A percentile compares a stretch with the other conserved stretches of the same genome.
These are phyloP conservation scores for Boletus patriciae DNA, from an alignment of 768 basidiomycete species.

Conservation along the genomic window DNA sequence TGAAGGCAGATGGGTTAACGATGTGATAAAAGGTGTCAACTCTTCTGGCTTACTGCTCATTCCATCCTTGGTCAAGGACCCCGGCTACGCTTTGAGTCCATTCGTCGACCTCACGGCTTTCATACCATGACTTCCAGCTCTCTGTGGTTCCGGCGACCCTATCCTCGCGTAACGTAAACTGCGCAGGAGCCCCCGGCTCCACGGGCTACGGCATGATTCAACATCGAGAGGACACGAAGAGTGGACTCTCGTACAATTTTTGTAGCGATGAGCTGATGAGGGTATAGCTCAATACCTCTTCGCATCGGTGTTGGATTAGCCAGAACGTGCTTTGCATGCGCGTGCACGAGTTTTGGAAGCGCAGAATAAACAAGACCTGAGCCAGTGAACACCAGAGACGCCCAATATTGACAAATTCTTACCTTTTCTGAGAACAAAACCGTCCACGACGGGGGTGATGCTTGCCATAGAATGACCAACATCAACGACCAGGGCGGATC, in stretches of 20 bases:
- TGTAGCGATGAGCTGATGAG: constrained; percentile 88
- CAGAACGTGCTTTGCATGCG: constrained; percentile 72
- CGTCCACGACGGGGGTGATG: constrained; percentile 94
- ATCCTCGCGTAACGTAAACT: constrained; percentile 73
- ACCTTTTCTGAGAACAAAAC: constrained; percentile 97
- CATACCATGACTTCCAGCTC: constrained; percentile 80
- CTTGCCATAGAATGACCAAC: constrained; percentile 87
- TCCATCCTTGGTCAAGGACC: constrained; percentile 85
- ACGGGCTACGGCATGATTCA: constrained; percentile 57
- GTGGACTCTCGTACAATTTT: constrained; percentile 53
- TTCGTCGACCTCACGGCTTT: constrained; percentile 83
- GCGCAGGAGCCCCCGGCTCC: constrained; percentile 62
- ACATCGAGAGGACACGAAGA: background rate
- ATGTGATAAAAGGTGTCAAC: background rate
- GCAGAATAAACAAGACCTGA: constrained; percentile 76
- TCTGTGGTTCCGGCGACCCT: constrained; percentile 69
- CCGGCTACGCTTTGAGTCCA: constrained; percentile 90
- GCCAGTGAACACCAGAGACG: background rate
- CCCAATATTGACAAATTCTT: background rate
- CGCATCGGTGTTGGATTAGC: constrained; percentile 49
- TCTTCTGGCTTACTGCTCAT: constrained; percentile 65
- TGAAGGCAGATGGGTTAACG: constrained; percentile 28
- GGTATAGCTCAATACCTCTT: constrained; percentile 63
- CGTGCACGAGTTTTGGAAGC: constrained; percentile 77
- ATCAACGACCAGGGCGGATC: constrained; percentile 95